These are phyloP conservation scores for Ampelomyces quisqualis DNA, from an alignment of 2,329 filamentous ascomycete species.

Conservation along the genomic window DNA sequence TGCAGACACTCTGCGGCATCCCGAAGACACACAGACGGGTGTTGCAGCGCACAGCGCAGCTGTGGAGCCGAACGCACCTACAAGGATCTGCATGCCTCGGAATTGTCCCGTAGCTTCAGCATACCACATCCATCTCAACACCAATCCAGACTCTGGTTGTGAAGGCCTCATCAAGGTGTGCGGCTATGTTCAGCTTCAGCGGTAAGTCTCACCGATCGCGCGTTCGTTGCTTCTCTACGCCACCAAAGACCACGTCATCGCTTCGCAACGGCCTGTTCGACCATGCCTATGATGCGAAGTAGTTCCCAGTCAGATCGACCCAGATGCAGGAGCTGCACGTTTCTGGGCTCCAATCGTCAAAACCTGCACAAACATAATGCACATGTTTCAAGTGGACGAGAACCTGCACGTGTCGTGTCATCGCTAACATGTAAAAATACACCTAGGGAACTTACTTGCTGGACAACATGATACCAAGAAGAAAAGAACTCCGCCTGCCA, in stretches of 20 bases:
- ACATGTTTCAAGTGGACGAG: constrained; percentile 32
- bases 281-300: too few species aligned
- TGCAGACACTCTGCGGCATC: not conserved
- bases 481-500: constrained; percentile 51
- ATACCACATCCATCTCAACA: constrained; percentile 4
- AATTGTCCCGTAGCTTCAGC: constrained; percentile 3
- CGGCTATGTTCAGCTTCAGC: constrained; percentile 42
- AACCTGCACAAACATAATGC: constrained; percentile 20
- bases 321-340: constrained; percentile 15
- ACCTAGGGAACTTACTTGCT: constrained; percentile 40
- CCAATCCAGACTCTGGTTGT: too few species aligned
- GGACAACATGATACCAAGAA: constrained; percentile 44
- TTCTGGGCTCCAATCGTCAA: constrained; percentile 19
- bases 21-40: not conserved
- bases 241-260: constrained; percentile 4
- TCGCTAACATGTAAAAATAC: constrained; percentile 30
- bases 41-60: constrained; percentile 12
- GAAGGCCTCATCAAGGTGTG: constrained; percentile 2
- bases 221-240: constrained; percentile 2
- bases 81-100: constrained; percentile 11
- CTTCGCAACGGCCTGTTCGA: too few species aligned
- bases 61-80: constrained; percentile 6
- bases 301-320: too few species aligned
- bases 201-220: constrained; percentile 31
- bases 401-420: constrained; percentile 27